These are phyloP conservation scores for Penicillium sp. DNA, from an alignment of 2,329 filamentous ascomycete genomes.

Conservation along the genomic window DNA sequence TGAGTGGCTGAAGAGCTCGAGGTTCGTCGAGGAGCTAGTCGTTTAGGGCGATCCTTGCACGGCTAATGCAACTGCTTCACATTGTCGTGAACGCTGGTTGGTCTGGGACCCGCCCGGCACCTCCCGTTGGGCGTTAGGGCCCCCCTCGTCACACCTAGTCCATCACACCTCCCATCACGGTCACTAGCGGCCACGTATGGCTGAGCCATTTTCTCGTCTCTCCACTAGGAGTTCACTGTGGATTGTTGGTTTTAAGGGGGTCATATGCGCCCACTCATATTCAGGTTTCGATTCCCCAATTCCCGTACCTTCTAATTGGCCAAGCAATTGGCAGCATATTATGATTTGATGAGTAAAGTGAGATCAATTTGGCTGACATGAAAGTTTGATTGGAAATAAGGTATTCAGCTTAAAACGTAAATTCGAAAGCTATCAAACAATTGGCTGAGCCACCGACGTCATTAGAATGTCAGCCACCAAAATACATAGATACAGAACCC, in stretches of 20 bases:
- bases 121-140: conserved; percentile 21
- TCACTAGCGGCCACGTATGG: neutral
- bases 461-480: neutral
- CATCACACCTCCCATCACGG: conserved; percentile 7
- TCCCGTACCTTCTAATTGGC: neutral
- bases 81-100: conserved; percentile 18
- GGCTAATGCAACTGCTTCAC: conserved; percentile 28
- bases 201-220: neutral
- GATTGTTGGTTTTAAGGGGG: neutral
- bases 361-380: neutral
- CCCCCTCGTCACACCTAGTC: conserved; percentile 18
- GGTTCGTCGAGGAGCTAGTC: conserved; percentile 12
- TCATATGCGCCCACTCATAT: neutral
- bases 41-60: conserved; percentile 4
- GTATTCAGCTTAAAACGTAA: neutral
- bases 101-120: conserved; percentile 20
- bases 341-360: neutral
- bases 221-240: neutral
- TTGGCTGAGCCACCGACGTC: neutral
- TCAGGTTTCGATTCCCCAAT: neutral
- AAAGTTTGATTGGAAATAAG: neutral
- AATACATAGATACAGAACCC: neutral
- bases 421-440: neutral
- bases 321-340: neutral
- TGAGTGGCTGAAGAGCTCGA: conserved; percentile 16